These are phyloP conservation scores for Rosa persica DNA, from an alignment of 306 rosid species.

Conservation along the genomic window DNA sequence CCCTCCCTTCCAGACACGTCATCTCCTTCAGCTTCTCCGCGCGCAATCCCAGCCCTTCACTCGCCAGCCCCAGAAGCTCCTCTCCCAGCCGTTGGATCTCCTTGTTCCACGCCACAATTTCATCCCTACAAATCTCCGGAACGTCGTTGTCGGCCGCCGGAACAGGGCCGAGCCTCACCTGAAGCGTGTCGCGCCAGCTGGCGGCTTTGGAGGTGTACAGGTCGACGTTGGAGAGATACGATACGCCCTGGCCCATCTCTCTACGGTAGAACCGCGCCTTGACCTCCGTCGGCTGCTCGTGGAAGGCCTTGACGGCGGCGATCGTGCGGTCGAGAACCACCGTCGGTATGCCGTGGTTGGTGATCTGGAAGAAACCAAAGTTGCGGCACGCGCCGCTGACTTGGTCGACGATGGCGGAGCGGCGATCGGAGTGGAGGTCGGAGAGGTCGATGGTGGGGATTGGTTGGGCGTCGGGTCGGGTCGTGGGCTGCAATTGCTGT, in stretches of 20 bases:
- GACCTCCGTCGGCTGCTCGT: conserved; percentile 35
- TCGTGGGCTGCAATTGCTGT: conserved; percentile 6
- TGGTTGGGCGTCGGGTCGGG: background rate
- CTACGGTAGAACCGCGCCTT: conserved; percentile 24
- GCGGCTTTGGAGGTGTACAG: conserved; percentile 50
- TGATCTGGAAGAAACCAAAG: conserved; percentile 47
- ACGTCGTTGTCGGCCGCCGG: conserved; percentile 21
- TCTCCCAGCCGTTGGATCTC: conserved; percentile 51
- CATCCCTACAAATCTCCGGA: conserved; percentile 56
- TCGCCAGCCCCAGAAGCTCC: conserved; percentile 25
- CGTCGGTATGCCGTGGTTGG: conserved; percentile 40
- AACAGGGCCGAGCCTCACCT: conserved; percentile 43
- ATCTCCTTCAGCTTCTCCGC: conserved; percentile 28
- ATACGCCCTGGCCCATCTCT: conserved; percentile 27
- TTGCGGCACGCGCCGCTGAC: conserved; percentile 33
- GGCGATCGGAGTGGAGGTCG: conserved; percentile 7
- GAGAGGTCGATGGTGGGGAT: conserved; percentile 19
- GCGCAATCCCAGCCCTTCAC: conserved; percentile 50
- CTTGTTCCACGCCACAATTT: conserved; percentile 47
- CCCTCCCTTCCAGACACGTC: conserved; percentile 34
- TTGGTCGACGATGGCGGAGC: conserved; percentile 27
- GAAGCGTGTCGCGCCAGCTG: conserved; percentile 78
- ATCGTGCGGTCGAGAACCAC: conserved; percentile 25
- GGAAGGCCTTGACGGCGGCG: conserved; percentile 38
- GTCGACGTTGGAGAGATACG: conserved; percentile 40